Evolutionary conservation across 495 filamentous ascomycete genomes (phyloP), one percentile per base, ranked within the genome.

Genomic region (Collariella sp.): DNA sequence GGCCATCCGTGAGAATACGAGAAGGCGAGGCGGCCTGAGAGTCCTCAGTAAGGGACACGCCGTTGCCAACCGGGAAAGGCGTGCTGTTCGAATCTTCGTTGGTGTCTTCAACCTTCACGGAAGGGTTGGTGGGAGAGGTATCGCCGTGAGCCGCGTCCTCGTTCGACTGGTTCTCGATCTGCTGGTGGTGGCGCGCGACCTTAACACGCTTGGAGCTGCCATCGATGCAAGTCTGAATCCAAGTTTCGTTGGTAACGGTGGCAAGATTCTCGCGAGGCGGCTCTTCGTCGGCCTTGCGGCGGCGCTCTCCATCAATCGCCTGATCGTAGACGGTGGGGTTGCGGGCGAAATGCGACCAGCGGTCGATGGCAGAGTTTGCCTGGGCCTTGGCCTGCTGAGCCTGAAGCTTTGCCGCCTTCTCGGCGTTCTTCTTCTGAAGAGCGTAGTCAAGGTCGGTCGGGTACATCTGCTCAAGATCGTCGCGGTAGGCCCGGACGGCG

Each of bases 381-480:
- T 45, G 50, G 23, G 52, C 36, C 45, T 56, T 42, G 12, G 12
- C 10, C 18, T 5, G 3, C 2, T 24, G 11, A 35, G 33, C 51
- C 20, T 18, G 24, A 29, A 38, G 24, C 47, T 57, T 54, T 7
- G 51, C 47, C 12, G 44, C 45, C 52, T 54, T 55, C 33, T 42
- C 24, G 2, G 49, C 36, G 11, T 24, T 47, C 34, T 60, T 62
- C 55, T 59, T 63, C 36, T 67, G 61, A 4, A 59, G 69, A 50
- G 62, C 68, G 35, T 67, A 65, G 54, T 73, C 67, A 7, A 70
- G 57, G 7, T 97, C 93, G 0, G 93, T 98, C 50, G 82, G 76
- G 2, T 94, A 87, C 60, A 96, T 79, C 64, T 96, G 89, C 72
- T 94, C 81, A 3, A 84, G 78, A 16, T 89, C 87, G 31, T 78